These are phyloP conservation scores for Diaporthe citriasiana DNA, from an alignment of 2,329 filamentous ascomycete genomes.

Conservation along the genomic window DNA sequence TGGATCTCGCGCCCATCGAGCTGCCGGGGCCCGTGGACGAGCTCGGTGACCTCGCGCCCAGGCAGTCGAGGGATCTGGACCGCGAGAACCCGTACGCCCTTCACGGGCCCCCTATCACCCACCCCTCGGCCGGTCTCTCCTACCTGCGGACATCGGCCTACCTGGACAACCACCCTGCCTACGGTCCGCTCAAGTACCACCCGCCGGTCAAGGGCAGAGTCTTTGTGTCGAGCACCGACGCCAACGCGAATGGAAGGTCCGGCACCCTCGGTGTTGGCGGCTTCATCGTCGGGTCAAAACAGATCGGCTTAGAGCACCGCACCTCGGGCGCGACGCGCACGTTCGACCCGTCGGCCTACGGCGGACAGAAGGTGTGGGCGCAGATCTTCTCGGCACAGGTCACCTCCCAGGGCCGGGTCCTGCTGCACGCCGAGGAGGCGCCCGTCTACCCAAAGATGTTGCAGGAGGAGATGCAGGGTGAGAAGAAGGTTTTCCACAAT, in stretches of 20 bases:
- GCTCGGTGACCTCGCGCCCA: conserved; percentile 43
- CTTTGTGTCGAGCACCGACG: not conserved
- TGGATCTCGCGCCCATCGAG: conserved; percentile 71
- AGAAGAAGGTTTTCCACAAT: conserved; percentile 52
- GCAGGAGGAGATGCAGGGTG: conserved; percentile 60
- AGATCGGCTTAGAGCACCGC: not conserved
- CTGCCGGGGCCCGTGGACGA: conserved; percentile 49
- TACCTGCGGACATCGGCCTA: conserved; percentile 70
- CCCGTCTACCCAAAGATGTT: conserved; percentile 57
- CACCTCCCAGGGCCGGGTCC: conserved; percentile 65
- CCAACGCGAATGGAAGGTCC: not conserved
- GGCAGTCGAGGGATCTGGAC: conserved; percentile 45
- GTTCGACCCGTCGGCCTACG: conserved; percentile 62
- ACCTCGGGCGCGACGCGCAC: conserved; percentile 42
- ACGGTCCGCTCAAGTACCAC: conserved; percentile 69
- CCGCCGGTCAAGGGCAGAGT: conserved; percentile 66
- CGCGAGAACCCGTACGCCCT: conserved; percentile 62
- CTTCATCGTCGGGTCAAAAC: conserved; percentile 61
- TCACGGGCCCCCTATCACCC: conserved; percentile 70
- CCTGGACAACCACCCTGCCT: conserved; percentile 72
- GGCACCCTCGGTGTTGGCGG: conserved; percentile 69
- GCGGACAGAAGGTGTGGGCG: conserved; percentile 69
- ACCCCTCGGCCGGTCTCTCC: conserved; percentile 74
- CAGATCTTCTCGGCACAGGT: conserved; percentile 60
- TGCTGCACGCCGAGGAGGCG: conserved; percentile 59